Evolutionary conservation across 1,284 basidiomycete genomes (phyloP), one percentile per base, ranked within the genome.

Genomic region (Chalciporus sp.): DNA sequence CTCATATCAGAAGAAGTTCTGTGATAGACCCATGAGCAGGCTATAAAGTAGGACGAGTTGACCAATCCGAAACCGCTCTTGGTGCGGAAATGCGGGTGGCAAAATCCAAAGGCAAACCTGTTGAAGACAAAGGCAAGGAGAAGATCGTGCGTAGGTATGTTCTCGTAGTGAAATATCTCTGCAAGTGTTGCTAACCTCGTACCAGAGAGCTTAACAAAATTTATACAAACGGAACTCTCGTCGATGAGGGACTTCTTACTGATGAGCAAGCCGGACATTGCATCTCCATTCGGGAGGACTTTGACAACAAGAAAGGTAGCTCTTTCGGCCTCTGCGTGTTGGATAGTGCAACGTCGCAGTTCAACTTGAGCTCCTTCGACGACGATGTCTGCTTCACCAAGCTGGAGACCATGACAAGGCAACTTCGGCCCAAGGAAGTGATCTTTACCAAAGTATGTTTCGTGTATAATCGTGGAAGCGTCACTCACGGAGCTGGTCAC

Each of bases 181-280:
- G n/a, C 41, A 33, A 29, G 17, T 6, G 35, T 17, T 42, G 31
- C 42, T 55, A 16, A 68, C 16, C 31, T 3, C 26, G 33, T 23
- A 52, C 55, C 57, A 90, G 96, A 54, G 96, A 96, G 67, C 81
- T 99, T 42, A 90, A 92, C 67, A 95, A 96, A 75, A 94, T 99
- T 37, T 91, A 96, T 70, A 99, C 97, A 0, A 94, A 94, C 55
- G 97, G 97, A 8, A 99, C 97, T 0, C 88, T 99, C 27, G 91
- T 98, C 51, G 97, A 99, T 64, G 86, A 88, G 7, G 85, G 88
- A 42, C 86, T 97, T 55, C 80, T 99, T 26, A 90, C 85, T 1
- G 92, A 98, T 57, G 97, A 99, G 61, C 90, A 98, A 73, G 93
- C 93, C 3, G 94, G 92, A 19, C 97, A 99, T 70, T 98, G 95